Evolutionary conservation across 106 monocot genomes (phyloP), one percentile per base, ranked within the genome.

Genomic region (Narthecium ossifragum): DNA sequence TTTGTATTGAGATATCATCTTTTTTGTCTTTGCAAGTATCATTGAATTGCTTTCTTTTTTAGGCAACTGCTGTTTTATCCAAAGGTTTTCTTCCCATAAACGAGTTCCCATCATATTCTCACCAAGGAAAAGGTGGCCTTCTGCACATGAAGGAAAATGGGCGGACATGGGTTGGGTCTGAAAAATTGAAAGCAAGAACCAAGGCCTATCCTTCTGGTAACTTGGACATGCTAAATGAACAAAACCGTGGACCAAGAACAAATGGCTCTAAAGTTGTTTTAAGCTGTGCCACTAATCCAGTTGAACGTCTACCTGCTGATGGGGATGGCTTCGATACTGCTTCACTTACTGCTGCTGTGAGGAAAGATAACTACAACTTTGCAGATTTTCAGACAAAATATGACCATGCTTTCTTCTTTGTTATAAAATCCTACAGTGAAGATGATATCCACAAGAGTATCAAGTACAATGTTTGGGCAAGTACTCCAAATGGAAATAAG

Each of bases 391-490:
- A 54, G 26, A 79, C 77, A 32, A 80, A 72, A 24, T 84, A 75
- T 66, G 79, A 84, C 18, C 67, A 80, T 26, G 79, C 79, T 23
- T 57, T 76, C 3, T 84, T 84, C 43, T 84, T 76, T 57, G 75
- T 84, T 24, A 84, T 84, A 57, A 84, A 84, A 54, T 84, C 84
- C 24, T 84, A 84, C 55, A 82, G 82, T 49, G 82, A 82, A 46
- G 82, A 82, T 78, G 82, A 82, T 53, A 62, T 82, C 41, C 82
- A 84, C 57, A 84, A 84, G 72, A 84, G 84, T 55, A 80, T 84
- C 20, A 84, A 84, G 58, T 84, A 84, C 46, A 76, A 80, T 73
- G 84, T 84, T 2, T 84, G 84, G 84, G 61, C 84, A 36, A 84
- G 84, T 46, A 84, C 84, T 57, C 79, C 79, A 45, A 84, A 73